A percentile compares a stretch with the other conserved stretches of the same genome.
These are phyloP conservation scores for Ogataea pini DNA, from an alignment of 805 yeast species.

Conservation along the genomic window DNA sequence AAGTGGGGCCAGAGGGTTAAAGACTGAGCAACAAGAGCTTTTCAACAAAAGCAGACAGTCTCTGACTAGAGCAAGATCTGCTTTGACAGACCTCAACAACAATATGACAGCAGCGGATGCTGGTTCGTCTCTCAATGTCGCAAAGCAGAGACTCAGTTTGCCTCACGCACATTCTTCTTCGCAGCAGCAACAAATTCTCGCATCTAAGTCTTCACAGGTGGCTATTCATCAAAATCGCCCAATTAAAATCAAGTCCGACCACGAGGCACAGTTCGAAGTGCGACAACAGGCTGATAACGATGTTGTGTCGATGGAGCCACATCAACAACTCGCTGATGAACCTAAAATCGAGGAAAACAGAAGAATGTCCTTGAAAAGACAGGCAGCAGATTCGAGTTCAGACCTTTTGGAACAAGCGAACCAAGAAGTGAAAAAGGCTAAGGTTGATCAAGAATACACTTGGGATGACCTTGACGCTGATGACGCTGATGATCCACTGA, in stretches of 20 bases:
- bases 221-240: constrained; percentile 14
- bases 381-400: constrained; percentile 56
- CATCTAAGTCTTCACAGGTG: constrained; percentile 10
- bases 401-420: constrained; percentile 34
- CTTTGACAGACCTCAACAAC: constrained; percentile 30
- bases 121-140: constrained; percentile 4
- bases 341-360: constrained; percentile 33
- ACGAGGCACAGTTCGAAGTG: constrained; percentile 10
- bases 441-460: constrained; percentile 41
- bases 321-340: constrained; percentile 1
- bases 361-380: constrained; percentile 46
- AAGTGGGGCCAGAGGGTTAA: constrained; percentile 16
- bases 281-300: constrained; percentile 2
- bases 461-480: constrained; percentile 78
- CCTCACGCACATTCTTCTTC: constrained; percentile 15
- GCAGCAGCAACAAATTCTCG: constrained; percentile 9
- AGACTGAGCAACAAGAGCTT: constrained; percentile 12
- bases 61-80: constrained; percentile 28
- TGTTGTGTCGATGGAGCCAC: constrained; percentile 3
- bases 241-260: constrained; percentile 18
- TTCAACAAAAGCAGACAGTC: constrained; percentile 20
- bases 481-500: constrained; percentile 70
- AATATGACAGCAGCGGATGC: constrained; percentile 16
- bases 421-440: constrained; percentile 34
- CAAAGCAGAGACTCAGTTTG: constrained; percentile 22